Conservation (phyloP, 176 grass and related monocot species). For the Avena eriantha region DNA sequence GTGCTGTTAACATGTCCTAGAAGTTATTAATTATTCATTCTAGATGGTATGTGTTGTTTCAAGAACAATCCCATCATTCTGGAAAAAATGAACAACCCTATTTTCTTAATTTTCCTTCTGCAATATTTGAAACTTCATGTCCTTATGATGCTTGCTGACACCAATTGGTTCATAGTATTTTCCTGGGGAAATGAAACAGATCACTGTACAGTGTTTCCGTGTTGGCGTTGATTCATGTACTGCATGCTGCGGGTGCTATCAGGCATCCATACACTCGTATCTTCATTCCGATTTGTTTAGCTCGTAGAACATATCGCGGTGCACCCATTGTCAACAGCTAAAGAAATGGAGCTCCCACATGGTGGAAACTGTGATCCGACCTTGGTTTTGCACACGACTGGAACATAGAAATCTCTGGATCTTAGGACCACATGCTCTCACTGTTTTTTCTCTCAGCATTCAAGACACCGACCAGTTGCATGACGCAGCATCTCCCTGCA, state of each 20-base stretch:
- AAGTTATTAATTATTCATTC: neutral
- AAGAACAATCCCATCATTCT: neutral
- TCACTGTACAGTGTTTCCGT: neutral
- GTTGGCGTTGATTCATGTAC: conserved; percentile 11
- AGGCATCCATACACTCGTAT: neutral
- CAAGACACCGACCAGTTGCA: conserved; percentile 31
- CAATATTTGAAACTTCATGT: conserved; percentile 8
- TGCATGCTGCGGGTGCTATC: neutral
- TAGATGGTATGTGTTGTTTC: neutral
- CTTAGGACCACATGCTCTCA: conserved; percentile 40
- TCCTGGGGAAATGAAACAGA: conserved; percentile 8
- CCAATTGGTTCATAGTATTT: neutral
- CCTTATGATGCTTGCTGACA: conserved; percentile 18
- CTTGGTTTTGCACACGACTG: conserved; percentile 35
- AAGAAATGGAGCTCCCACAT: conserved; percentile 35
- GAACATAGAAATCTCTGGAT: conserved; percentile 39
- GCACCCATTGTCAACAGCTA: conserved; percentile 42
- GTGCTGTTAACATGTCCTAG: neutral
- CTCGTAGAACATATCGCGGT: conserved; percentile 27
- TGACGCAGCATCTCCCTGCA: conserved; percentile 18
- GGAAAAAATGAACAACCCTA: neutral
- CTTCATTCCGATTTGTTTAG: conserved; percentile 38
- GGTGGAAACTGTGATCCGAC: conserved; percentile 23
- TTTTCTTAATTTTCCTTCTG: neutral
- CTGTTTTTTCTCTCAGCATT: neutral